Conservation (phyloP, 495 filamentous ascomycete genomes). For the Neurospora discreta region DNA sequence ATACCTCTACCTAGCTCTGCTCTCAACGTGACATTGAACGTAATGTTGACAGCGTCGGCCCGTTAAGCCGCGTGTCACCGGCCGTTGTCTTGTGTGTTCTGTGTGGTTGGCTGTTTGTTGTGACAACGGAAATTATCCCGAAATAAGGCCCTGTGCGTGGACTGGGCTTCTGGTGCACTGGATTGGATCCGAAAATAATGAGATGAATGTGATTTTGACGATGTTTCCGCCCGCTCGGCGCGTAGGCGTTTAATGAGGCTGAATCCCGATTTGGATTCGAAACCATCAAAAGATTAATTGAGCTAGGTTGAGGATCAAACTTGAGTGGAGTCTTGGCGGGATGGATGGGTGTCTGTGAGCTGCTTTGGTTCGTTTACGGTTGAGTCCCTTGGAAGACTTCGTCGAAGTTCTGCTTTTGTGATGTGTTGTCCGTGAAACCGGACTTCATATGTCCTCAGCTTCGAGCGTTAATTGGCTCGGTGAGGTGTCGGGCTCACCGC, state of each 20-base stretch:
- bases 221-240: background rate
- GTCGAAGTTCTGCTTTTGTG: background rate
- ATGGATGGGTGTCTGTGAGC: background rate
- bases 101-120: too few species aligned
- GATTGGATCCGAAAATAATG: background rate
- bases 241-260: background rate
- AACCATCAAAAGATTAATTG: background rate
- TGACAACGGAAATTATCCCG: background rate
- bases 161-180: background rate
- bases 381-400: background rate
- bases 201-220: background rate
- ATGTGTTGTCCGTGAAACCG: background rate
- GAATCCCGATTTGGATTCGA: background rate
- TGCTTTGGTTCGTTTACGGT: background rate
- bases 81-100: background rate
- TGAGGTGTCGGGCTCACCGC: background rate
- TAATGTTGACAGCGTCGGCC: background rate
- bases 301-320: background rate
- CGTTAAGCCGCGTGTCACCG: background rate
- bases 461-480: background rate
- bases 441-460: background rate
- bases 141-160: background rate
- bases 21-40: background rate
- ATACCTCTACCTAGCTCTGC: background rate
- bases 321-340: background rate